Conservation (phyloP, 768 basidiomycete species). For the Termitomyces titanicus region DNA sequence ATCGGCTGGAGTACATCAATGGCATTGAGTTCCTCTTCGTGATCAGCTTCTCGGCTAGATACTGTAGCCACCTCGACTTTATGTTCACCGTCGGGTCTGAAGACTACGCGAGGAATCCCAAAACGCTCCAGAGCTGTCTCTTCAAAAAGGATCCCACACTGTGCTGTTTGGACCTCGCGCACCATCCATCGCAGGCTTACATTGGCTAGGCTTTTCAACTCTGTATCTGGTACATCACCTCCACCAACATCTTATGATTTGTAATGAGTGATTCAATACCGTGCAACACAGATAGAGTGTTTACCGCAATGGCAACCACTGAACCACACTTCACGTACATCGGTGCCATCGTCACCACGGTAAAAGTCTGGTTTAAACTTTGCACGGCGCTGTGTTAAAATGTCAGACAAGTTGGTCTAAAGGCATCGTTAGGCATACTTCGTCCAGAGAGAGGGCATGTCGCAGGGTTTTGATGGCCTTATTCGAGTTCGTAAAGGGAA, state of each 20-base stretch:
- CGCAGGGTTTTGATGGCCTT: conserved; percentile 65
- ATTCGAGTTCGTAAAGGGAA: conserved; percentile 72
- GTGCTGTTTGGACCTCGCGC: conserved; percentile 52
- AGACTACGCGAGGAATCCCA: conserved; percentile 3
- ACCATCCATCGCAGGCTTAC: conserved; percentile 80
- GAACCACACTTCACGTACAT: conserved; percentile 83
- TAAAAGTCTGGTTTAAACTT: conserved; percentile 63
- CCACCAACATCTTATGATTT: conserved; percentile 62
- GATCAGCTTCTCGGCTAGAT: conserved; percentile 8
- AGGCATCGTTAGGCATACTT: conserved; percentile 38
- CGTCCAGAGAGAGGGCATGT: conserved; percentile 76
- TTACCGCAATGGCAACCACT: conserved; percentile 66
- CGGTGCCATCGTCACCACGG: conserved; percentile 41
- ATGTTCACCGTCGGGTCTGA: background rate
- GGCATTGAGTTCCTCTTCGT: conserved; percentile 9
- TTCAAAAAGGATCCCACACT: conserved; percentile 62
- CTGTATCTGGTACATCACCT: conserved; percentile 45
- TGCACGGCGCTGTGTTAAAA: conserved; percentile 52
- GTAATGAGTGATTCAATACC: background rate
- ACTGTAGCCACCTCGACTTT: conserved; percentile 29
- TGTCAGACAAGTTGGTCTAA: background rate
- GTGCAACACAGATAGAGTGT: conserved; percentile 16
- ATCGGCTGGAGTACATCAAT: conserved; percentile 44
- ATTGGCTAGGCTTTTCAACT: conserved; percentile 45
- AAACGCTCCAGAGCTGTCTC: conserved; percentile 37